These are phyloP conservation scores for Ramularia endophylla DNA, from an alignment of 2,329 filamentous ascomycete species.

Conservation along the genomic window DNA sequence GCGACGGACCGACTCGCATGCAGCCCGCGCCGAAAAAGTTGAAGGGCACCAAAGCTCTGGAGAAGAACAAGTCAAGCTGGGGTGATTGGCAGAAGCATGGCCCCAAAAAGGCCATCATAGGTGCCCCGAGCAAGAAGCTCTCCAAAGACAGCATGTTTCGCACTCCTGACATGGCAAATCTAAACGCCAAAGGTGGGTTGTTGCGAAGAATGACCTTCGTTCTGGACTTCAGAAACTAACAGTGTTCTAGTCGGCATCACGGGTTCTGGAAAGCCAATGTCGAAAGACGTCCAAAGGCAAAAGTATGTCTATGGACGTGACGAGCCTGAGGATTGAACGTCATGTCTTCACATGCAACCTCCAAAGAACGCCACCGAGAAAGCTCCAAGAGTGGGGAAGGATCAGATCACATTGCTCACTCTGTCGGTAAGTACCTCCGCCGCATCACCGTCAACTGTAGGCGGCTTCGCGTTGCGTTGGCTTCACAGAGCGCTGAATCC, in stretches of 20 bases:
- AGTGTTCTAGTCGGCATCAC: conserved; percentile 75
- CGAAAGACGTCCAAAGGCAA: conserved; percentile 59
- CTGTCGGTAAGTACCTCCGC: neutral
- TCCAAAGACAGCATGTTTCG: conserved; percentile 29
- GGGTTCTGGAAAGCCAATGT: conserved; percentile 91
- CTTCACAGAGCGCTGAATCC: too few species aligned
- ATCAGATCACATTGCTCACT: conserved; percentile 11
- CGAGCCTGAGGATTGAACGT: conserved; percentile 15
- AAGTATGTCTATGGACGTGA: conserved; percentile 25
- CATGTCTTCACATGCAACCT: conserved; percentile 1
- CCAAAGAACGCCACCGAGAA: conserved; percentile 12
- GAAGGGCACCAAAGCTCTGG: conserved; percentile 87
- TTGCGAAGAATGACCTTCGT: too few species aligned
- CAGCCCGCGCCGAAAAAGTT: conserved; percentile 61
- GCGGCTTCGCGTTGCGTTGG: too few species aligned
- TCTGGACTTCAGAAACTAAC: conserved; percentile 20
- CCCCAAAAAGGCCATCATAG: conserved; percentile 27
- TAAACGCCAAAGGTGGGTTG: conserved; percentile 63
- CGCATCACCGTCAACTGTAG: too few species aligned
- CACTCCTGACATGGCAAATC: conserved; percentile 74
- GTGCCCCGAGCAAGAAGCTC: conserved; percentile 19
- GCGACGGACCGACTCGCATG: conserved; percentile 46
- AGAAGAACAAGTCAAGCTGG: conserved; percentile 90
- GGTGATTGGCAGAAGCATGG: conserved; percentile 80
- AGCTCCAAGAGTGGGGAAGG: too few species aligned